Conservation (phyloP, 1,284 basidiomycete species). For the Sphaerobolus stellatus region DNA sequence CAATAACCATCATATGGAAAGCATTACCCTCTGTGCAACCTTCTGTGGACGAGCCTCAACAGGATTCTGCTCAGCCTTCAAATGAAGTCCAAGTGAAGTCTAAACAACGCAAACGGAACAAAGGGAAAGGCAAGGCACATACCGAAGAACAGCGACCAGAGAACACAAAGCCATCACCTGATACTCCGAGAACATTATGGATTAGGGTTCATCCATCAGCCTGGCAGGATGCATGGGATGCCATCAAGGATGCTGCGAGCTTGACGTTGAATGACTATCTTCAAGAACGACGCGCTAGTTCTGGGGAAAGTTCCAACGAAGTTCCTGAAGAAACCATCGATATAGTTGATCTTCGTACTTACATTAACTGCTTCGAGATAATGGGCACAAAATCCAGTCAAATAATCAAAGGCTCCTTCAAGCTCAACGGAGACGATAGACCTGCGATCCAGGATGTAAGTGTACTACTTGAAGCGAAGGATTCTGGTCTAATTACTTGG, state of each 20-base stretch:
- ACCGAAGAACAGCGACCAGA: constrained; percentile 5
- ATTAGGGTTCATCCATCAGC: constrained; percentile 75
- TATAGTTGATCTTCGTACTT: constrained; percentile 65
- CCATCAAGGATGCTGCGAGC: constrained; percentile 53
- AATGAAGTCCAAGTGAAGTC: not conserved
- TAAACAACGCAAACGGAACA: constrained; percentile 8
- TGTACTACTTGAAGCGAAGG: not conserved
- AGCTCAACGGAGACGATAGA: constrained; percentile 49
- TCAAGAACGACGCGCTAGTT: not conserved
- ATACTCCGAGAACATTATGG: constrained; percentile 57
- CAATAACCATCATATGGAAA: constrained; percentile 74
- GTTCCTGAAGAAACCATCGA: constrained; percentile 40
- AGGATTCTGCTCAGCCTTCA: not conserved
- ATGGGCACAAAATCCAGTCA: constrained; percentile 82
- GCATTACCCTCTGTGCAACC: constrained; percentile 28
- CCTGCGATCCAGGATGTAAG: constrained; percentile 63
- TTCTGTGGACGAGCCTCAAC: not conserved
- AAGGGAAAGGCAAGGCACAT: constrained; percentile 19
- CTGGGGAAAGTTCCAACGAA: constrained; percentile 31
- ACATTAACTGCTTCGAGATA: constrained; percentile 81
- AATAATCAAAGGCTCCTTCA: constrained; percentile 72
- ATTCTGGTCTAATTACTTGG: not conserved
- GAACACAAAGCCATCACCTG: constrained; percentile 9
- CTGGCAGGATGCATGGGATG: constrained; percentile 53
- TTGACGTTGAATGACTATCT: constrained; percentile 42